Evolutionary conservation across 257 asterid species (phyloP).

Genomic region (Capsicum pubescens): DNA sequence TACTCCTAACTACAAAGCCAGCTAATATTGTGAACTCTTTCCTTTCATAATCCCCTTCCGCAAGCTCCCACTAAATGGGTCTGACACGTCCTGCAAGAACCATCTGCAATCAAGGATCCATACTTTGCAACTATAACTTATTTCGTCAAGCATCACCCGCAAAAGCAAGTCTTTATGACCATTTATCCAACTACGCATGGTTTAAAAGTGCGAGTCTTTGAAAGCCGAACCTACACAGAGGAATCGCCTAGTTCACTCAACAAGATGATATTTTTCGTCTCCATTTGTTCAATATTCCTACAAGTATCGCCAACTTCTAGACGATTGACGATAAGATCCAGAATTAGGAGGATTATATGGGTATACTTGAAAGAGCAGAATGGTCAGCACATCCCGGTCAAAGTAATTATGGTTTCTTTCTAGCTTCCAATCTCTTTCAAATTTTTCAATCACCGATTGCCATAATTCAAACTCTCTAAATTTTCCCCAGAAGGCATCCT

Average conservation of each 20-base stretch:
- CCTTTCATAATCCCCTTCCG: background rate
- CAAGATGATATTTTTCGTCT: background rate
- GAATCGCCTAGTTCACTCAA: background rate
- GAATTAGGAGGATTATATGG: background rate
- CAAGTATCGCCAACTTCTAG: background rate
- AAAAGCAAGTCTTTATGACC: background rate
- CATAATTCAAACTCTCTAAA: constrained; percentile 1
- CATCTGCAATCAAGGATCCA: background rate
- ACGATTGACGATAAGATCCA: background rate
- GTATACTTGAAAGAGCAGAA: background rate
- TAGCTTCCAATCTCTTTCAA: background rate
- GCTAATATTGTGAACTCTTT: background rate
- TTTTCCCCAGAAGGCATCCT: background rate
- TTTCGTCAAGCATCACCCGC: background rate
- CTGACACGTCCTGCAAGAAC: background rate
- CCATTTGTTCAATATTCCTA: background rate
- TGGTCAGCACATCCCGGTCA: background rate
- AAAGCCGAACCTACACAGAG: background rate
- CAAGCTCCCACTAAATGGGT: background rate
- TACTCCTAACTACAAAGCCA: background rate
- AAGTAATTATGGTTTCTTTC: background rate
- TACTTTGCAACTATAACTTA: background rate
- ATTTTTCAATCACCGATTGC: background rate
- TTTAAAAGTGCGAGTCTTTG: background rate
- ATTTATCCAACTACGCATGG: background rate